A percentile compares a stretch with the other conserved stretches of the same genome.
Conservation (phyloP, 495 filamentous ascomycete genomes). For the Penicillium odoratum region DNA sequence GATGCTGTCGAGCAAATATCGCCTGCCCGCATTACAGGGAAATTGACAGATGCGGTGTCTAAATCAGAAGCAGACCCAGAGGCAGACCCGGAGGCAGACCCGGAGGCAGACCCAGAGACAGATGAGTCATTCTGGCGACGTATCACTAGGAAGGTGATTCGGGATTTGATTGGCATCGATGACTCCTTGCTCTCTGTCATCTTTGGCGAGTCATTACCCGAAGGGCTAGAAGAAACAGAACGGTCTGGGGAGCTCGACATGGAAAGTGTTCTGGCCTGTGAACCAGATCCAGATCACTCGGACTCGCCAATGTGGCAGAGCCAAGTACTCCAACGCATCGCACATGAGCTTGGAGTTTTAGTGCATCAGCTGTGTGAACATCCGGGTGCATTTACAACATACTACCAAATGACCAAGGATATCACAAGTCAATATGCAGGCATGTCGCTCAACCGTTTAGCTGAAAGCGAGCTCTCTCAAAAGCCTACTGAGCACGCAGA, state of each 20-base stretch:
- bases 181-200: slow-evolving; percentile 79
- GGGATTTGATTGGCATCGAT: slow-evolving; percentile 88
- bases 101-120: slow-evolving; percentile 23
- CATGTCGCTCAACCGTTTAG: slow-evolving; percentile 42
- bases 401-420: slow-evolving; percentile 49
- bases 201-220: slow-evolving; percentile 78
- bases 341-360: slow-evolving; percentile 80
- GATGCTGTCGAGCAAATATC: slow-evolving; percentile 23
- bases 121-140: slow-evolving; percentile 75
- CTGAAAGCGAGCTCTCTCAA: slow-evolving; percentile 24
- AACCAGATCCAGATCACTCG: slow-evolving; percentile 36
- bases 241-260: slow-evolving; percentile 22
- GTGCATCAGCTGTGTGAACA: slow-evolving; percentile 81
- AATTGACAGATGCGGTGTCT: slow-evolving; percentile 20
- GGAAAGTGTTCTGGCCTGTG: slow-evolving; percentile 36
- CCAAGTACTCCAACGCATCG: slow-evolving; percentile 76
- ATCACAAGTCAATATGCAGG: slow-evolving; percentile 54
- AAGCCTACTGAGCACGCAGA: slow-evolving; percentile 15
- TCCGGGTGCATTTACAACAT: slow-evolving; percentile 78
- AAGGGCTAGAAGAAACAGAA: slow-evolving; percentile 5
- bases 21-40: slow-evolving; percentile 23
- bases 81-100: slow-evolving; percentile 29
- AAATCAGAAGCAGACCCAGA: slow-evolving; percentile 20
- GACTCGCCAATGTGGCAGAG: slow-evolving; percentile 67
- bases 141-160: slow-evolving; percentile 82